phyloP scores from a whole-genome alignment of 306 rosid genomes.

The Trifolium fragiferum region DNA sequence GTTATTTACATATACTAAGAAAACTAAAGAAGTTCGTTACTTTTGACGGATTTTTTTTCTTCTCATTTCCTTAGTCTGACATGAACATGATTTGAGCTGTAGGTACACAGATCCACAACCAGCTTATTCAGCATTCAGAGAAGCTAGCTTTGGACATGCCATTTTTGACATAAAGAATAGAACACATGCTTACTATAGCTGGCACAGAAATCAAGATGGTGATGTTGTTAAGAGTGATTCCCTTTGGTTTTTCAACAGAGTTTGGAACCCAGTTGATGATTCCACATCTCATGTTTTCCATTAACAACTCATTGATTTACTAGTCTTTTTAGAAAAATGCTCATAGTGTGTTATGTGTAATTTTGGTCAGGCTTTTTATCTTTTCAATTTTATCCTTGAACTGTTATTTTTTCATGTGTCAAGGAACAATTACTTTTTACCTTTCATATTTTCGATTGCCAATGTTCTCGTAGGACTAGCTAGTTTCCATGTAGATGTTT shows the following conservation, averaged over 20 bases:
- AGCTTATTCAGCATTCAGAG: slow-evolving; percentile 72
- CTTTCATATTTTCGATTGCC: no score
- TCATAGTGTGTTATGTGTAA: neutral
- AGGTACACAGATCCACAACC: slow-evolving; percentile 82
- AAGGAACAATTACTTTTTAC: no score
- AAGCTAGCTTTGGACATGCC: slow-evolving; percentile 91
- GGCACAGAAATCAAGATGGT: slow-evolving; percentile 91
- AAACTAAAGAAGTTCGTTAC: no score
- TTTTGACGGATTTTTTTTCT: no score
- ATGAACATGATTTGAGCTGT: slow-evolving; percentile 49
- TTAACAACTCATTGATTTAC: neutral
- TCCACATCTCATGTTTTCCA: slow-evolving; percentile 30
- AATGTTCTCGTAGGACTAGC: no score
- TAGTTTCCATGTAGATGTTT: no score
- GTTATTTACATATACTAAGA: neutral
- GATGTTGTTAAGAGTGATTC: slow-evolving; percentile 71
- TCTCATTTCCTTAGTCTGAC: neutral
- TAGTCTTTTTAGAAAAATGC: slow-evolving; percentile 2
- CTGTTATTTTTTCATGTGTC: no score
- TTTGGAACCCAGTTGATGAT: slow-evolving; percentile 68
- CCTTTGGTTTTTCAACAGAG: slow-evolving; percentile 72
- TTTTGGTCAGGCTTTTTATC: no score
- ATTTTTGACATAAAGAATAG: slow-evolving; percentile 77
- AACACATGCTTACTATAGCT: slow-evolving; percentile 79
- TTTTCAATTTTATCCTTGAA: no score